phyloP scores from a whole-genome alignment of 768 basidiomycete genomes.

The Dacryopinax primogenitus region DNA sequence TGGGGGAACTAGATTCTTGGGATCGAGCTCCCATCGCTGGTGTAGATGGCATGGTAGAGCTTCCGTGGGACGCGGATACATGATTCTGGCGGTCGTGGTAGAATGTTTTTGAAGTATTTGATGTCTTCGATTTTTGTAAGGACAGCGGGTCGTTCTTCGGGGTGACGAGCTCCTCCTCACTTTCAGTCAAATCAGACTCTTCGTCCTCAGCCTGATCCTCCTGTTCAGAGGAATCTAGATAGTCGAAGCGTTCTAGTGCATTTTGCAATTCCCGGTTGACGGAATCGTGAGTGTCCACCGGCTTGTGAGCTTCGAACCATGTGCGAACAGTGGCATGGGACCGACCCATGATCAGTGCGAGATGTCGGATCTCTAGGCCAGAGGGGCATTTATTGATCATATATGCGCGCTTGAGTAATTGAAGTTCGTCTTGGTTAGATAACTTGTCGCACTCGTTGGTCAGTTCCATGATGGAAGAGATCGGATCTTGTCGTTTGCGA shows the following conservation, averaged over 20 bases:
- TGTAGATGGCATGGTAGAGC: too few species aligned
- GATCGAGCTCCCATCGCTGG: not conserved
- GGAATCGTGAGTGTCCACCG: not conserved
- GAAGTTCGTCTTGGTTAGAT: not conserved
- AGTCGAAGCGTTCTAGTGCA: not conserved
- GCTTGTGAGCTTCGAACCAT: not conserved
- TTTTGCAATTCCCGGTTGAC: not conserved
- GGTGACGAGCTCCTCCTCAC: not conserved
- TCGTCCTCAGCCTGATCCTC: not conserved
- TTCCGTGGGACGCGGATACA: too few species aligned
- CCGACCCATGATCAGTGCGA: not conserved
- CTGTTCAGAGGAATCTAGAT: not conserved
- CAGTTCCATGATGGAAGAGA: not conserved
- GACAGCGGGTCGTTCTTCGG: not conserved
- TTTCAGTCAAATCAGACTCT: not conserved
- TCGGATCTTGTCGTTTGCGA: not conserved
- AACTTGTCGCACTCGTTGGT: not conserved
- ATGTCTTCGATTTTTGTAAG: too few species aligned
- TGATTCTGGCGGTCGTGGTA: too few species aligned
- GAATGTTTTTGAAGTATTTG: too few species aligned
- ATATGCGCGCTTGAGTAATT: not conserved
- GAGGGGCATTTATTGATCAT: not conserved
- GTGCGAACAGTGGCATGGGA: not conserved
- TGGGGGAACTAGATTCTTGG: not conserved
- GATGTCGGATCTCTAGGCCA: not conserved